Evolutionary conservation across 2,329 filamentous ascomycete genomes (phyloP), one percentile per base, ranked within the genome.

Genomic region (Cyphellophora attinorum): DNA sequence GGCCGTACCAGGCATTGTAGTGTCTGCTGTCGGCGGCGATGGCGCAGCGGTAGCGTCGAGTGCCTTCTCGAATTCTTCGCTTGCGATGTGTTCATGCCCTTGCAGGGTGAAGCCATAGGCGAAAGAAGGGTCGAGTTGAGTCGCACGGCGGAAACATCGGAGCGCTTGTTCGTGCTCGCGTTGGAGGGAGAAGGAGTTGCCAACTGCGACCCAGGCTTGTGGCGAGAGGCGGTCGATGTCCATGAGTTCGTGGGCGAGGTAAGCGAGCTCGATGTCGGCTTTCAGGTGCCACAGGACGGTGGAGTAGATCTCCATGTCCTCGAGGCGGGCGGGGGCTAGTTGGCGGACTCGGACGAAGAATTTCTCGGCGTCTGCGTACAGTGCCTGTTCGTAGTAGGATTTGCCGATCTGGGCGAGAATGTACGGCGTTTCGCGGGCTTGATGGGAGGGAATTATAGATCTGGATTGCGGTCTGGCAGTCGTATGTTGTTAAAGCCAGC

Each of bases 231-330:
- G 91, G 40, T 86, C 83, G 11, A 82, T 68, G 45, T 95, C 89
- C 33, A 93, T 74, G 27, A 96, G 69, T 51, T 93, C 85, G 52
- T 96, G 89, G 0, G 89, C 85, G 17, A 98, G 69, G 59, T 91
- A 93, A 1, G 89, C 88, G 14, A 98, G 69, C 41, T 95, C 85
- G 0, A 86, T 83, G 53, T 95, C 89, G 44, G 83, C 80, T 59
- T 93, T 94, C 42, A 95, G 65, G 57, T 95, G 88, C 91, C 93
- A 98, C n/a, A 98, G 70, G n/a, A 93, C 81, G 1, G 91, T 98
- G 11, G 89, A 96, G 60, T 94, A 98, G 21, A 96, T 79, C 55
- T 98, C 91, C 88, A 96, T 95, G 52, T 95, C 88, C 53, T 93
- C 82, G 29, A 93, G 69, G 3, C 85, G 77, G 1, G 84, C 83